Percentiles rank a stretch among this genome's conserved stretches.
phyloP scores from a whole-genome alignment of 805 yeast genomes.

The Candida broadrunensis region DNA sequence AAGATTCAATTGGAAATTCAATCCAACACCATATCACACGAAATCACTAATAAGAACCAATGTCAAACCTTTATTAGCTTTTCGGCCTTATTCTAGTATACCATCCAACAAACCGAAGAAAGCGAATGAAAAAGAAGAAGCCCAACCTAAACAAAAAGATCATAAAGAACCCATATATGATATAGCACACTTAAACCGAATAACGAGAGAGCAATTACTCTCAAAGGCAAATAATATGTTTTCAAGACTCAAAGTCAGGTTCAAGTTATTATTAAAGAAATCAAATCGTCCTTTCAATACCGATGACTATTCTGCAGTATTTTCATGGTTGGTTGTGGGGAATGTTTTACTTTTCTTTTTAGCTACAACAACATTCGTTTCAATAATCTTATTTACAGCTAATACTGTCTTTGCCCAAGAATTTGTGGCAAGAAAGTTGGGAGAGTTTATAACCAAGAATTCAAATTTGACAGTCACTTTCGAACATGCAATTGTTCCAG shows the following conservation, averaged over 20 bases:
- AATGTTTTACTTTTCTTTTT: conserved; percentile 74
- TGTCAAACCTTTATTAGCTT: too few species aligned
- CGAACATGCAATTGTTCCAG: conserved; percentile 92
- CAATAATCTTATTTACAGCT: conserved; percentile 69
- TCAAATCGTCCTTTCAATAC: conserved; percentile 82
- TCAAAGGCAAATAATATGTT: conserved; percentile 25
- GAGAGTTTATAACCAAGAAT: conserved; percentile 79
- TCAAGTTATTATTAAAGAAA: conserved; percentile 73
- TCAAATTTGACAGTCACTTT: conserved; percentile 81
- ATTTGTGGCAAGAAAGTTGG: conserved; percentile 74
- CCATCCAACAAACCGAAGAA: too few species aligned
- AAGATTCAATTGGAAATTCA: too few species aligned
- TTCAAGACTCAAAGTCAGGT: conserved; percentile 28
- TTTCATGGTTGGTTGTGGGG: conserved; percentile 90
- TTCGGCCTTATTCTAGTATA: too few species aligned
- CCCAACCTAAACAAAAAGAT: neutral
- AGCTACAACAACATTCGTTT: conserved; percentile 91
- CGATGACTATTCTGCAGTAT: conserved; percentile 88
- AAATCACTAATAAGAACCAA: too few species aligned
- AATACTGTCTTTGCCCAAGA: conserved; percentile 91
- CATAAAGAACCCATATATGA: neutral
- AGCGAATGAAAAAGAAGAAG: too few species aligned
- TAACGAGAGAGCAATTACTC: conserved; percentile 22
- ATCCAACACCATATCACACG: too few species aligned
- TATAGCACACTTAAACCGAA: neutral